Percentiles rank a stretch among this genome's conserved stretches.
These are phyloP conservation scores for Trypanosoma cruzi DNA, from an alignment of 208 protist genomes.

Conservation along the genomic window DNA sequence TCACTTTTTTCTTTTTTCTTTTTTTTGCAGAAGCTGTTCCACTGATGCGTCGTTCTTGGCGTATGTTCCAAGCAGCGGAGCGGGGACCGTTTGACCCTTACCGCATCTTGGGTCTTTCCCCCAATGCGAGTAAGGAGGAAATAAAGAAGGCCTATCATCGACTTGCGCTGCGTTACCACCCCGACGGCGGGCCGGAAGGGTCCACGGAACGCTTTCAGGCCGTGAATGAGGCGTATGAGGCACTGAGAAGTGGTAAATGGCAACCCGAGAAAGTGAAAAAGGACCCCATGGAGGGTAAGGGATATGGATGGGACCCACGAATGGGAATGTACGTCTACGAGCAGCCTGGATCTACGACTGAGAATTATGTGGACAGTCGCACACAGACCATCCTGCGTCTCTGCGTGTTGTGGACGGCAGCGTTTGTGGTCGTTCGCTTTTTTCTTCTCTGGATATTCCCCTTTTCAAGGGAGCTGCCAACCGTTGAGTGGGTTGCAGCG, in stretches of 20 bases:
- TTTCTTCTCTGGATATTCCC: slow-evolving; percentile 46
- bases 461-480: slow-evolving; percentile 12
- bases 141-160: slow-evolving; percentile 73
- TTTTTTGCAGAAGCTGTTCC: not conserved
- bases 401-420: slow-evolving; percentile 52
- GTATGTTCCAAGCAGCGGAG: slow-evolving; percentile 35
- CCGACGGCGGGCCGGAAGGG: slow-evolving; percentile 75
- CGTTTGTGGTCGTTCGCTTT: slow-evolving; percentile 63
- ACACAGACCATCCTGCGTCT: slow-evolving; percentile 54
- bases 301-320: slow-evolving; percentile 19
- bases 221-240: slow-evolving; percentile 85
- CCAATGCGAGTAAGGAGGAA: slow-evolving; percentile 59
- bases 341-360: slow-evolving; percentile 72
- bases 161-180: slow-evolving; percentile 76
- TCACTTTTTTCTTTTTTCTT: slow-evolving; percentile 16
- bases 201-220: slow-evolving; percentile 67
- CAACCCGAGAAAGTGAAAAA: slow-evolving; percentile 4
- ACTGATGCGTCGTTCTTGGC: slow-evolving; percentile 38
- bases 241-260: slow-evolving; percentile 68
- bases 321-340: slow-evolving; percentile 85
- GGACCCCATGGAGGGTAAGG: slow-evolving; percentile 9
- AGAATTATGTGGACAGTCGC: slow-evolving; percentile 65
- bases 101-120: slow-evolving; percentile 74
- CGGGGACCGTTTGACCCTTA: slow-evolving; percentile 81
- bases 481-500: slow-evolving; percentile 25